Conservation (phyloP, 257 asterid genomes). For the Solanum clarkiae region DNA sequence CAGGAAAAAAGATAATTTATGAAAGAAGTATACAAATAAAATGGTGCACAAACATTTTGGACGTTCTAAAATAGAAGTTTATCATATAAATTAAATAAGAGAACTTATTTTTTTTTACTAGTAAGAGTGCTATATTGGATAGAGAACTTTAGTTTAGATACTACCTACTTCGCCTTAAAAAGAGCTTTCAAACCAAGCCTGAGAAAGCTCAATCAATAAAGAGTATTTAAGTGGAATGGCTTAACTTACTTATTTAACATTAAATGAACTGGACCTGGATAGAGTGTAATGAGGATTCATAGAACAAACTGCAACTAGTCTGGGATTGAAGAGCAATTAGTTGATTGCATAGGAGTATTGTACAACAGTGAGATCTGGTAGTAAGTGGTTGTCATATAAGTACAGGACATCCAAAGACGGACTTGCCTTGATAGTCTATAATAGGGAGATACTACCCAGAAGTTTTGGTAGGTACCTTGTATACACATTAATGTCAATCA, state of each 20-base stretch:
- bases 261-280: background rate
- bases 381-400: background rate
- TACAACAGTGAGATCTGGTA: background rate
- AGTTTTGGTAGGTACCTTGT: background rate
- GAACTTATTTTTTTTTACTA: background rate
- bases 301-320: background rate
- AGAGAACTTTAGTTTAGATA: background rate
- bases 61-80: background rate
- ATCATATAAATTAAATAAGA: background rate
- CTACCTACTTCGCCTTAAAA: background rate
- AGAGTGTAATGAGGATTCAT: background rate
- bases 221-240: no score
- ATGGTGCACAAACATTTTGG: background rate
- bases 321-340: background rate
- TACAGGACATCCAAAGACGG: background rate
- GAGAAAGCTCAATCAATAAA: no score
- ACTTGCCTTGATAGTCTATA: background rate
- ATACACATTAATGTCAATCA: background rate
- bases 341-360: background rate
- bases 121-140: background rate
- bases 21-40: background rate
- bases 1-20: background rate
- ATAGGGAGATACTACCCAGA: background rate
- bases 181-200: background rate
- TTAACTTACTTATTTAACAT: background rate